These are phyloP conservation scores for Nigrospora osmanthi DNA, from an alignment of 2,329 filamentous ascomycete genomes.

Conservation along the genomic window DNA sequence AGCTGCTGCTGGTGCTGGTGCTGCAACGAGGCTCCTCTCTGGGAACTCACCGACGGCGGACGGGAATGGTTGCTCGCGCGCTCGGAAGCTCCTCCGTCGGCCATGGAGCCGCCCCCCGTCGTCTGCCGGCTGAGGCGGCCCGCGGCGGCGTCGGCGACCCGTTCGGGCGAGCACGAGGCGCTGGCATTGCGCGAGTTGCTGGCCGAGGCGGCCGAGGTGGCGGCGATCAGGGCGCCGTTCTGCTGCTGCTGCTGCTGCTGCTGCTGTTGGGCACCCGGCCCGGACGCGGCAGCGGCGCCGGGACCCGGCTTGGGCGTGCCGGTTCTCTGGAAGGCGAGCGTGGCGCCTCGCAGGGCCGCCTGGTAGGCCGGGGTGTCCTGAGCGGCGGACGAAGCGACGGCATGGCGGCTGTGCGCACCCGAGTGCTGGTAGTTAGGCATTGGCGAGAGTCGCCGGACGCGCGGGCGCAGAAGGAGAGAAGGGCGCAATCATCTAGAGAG, in stretches of 20 bases:
- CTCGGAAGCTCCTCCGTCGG: background rate
- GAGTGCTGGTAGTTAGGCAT: background rate
- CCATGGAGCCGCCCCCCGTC: slow-evolving; percentile 23
- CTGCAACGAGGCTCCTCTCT: background rate
- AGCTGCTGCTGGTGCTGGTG: background rate
- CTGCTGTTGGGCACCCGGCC: background rate
- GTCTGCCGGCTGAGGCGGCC: slow-evolving; percentile 24
- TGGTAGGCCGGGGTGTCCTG: slow-evolving; percentile 17
- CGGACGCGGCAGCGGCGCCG: background rate
- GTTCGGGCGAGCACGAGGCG: slow-evolving; percentile 11
- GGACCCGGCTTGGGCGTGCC: slow-evolving; percentile 4
- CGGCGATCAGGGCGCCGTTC: slow-evolving; percentile 36
- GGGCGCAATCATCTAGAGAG: too few relatives aligned
- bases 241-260: too few relatives aligned
- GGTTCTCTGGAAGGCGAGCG: slow-evolving; percentile 42
- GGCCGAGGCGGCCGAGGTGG: slow-evolving; percentile 24
- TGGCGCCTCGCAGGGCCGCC: slow-evolving; percentile 44
- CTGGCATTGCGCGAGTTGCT: slow-evolving; percentile 18
- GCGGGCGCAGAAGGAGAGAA: too few relatives aligned
- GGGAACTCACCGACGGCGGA: slow-evolving; percentile 4
- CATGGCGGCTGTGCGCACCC: background rate
- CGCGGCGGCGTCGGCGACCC: slow-evolving; percentile 3
- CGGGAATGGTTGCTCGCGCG: slow-evolving; percentile 5
- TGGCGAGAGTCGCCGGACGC: background rate
- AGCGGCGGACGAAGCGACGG: slow-evolving; percentile 1